These are phyloP conservation scores for Penicillium canescens DNA, from an alignment of 495 filamentous ascomycete species.

Conservation along the genomic window DNA sequence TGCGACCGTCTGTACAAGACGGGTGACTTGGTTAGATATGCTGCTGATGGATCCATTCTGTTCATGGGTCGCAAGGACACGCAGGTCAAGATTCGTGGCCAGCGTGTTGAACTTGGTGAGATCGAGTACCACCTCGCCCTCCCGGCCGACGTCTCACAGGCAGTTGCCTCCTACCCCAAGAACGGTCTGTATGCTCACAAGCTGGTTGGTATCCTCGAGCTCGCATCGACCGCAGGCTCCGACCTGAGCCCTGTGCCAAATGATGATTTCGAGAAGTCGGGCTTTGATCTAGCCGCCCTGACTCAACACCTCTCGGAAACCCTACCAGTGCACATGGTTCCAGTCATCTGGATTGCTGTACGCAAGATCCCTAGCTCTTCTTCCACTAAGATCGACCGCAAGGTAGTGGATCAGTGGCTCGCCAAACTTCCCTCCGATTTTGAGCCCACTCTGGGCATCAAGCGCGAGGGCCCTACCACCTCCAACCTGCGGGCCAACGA, in stretches of 20 bases:
- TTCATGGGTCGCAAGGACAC: conserved; percentile 37
- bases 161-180: conserved; percentile 12
- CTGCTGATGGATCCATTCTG: conserved; percentile 19
- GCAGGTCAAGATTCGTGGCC: conserved; percentile 43
- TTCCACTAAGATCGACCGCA: conserved; percentile 45
- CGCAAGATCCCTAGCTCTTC: conserved; percentile 37
- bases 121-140: conserved; percentile 30
- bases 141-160: conserved; percentile 6
- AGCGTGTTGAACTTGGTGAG: conserved; percentile 46
- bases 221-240: not conserved
- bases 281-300: conserved; percentile 4
- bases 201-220: conserved; percentile 17
- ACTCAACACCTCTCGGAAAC: conserved; percentile 10
- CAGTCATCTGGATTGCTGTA: conserved; percentile 37
- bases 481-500: conserved; percentile 13
- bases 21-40: conserved; percentile 27
- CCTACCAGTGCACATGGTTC: conserved; percentile 47
- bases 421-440: conserved; percentile 13
- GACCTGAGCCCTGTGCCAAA: not conserved
- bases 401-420: conserved; percentile 23
- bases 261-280: not conserved
- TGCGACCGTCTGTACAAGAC: conserved; percentile 35
- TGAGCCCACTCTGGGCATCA: conserved; percentile 7
- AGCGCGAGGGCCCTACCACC: conserved; percentile 5
- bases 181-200: conserved; percentile 13